A percentile compares a stretch with the other conserved stretches of the same genome.
Conservation (phyloP, 1,284 basidiomycete species). For the Ganoderma lingzhi region DNA sequence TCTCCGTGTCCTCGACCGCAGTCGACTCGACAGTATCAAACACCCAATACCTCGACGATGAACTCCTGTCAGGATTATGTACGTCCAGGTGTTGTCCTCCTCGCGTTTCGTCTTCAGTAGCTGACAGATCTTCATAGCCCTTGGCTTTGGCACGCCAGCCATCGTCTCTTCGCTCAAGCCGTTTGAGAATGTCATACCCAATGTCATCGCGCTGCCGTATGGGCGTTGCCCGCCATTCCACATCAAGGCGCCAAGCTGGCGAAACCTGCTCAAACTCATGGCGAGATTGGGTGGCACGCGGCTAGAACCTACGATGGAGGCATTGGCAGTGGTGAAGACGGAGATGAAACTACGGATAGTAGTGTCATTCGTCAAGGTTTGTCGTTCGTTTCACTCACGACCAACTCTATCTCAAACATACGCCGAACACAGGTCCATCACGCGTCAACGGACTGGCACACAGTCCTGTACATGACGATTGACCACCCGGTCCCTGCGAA, state of each 20-base stretch:
- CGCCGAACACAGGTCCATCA: constrained; percentile 59
- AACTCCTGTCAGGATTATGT: constrained; percentile 72
- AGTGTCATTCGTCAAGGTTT: constrained; percentile 78
- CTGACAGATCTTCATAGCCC: constrained; percentile 49
- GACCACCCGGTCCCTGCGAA: constrained; percentile 66
- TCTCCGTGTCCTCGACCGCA: constrained; percentile 6
- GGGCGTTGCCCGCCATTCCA: constrained; percentile 73
- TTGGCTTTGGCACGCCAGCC: constrained; percentile 68
- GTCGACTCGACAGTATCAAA: constrained; percentile 42
- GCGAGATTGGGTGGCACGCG: constrained; percentile 72
- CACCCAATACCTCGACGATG: constrained; percentile 67
- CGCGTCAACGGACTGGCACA: constrained; percentile 68
- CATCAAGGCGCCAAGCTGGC: constrained; percentile 76
- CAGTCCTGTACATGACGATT: constrained; percentile 76
- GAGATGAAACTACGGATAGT: constrained; percentile 73
- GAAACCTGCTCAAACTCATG: constrained; percentile 74
- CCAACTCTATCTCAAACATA: background rate
- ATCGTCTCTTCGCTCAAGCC: constrained; percentile 55
- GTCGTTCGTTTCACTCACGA: constrained; percentile 1
- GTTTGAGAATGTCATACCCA: constrained; percentile 67
- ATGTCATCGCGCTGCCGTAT: constrained; percentile 74
- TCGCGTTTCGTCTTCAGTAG: constrained; percentile 7
- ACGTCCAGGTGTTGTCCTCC: constrained; percentile 43
- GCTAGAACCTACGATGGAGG: constrained; percentile 74
- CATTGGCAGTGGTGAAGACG: constrained; percentile 62